Percentiles rank a stretch among this genome's conserved stretches.
These are phyloP conservation scores for Metarhizium brunneum DNA, from an alignment of 2,329 filamentous ascomycete species.

Conservation along the genomic window DNA sequence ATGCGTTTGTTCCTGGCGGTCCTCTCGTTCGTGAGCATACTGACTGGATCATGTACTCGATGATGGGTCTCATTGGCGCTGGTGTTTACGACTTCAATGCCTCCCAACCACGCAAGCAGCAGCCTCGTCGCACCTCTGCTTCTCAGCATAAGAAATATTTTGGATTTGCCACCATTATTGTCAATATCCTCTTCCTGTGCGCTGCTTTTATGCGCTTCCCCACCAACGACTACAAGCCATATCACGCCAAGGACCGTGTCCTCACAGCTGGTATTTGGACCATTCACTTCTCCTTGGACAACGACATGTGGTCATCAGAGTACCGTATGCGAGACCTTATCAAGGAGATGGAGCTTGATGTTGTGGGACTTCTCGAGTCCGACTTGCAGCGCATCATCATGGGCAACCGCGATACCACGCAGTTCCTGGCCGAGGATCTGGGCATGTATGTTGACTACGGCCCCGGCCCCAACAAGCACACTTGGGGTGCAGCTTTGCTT, in stretches of 20 bases:
- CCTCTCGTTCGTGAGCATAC: slow-evolving; percentile 88
- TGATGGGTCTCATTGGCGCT: slow-evolving; percentile 74
- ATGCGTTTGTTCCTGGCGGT: slow-evolving; percentile 93
- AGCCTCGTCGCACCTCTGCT: slow-evolving; percentile 17
- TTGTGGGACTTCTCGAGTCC: slow-evolving; percentile 87
- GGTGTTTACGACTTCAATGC: slow-evolving; percentile 68
- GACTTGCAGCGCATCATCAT: slow-evolving; percentile 98
- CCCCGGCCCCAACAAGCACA: slow-evolving; percentile 97
- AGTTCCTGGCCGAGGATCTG: slow-evolving; percentile 89
- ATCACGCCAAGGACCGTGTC: slow-evolving; percentile 79
- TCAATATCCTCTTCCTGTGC: slow-evolving; percentile 73
- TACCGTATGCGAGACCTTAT: slow-evolving; percentile 86
- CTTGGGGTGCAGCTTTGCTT: slow-evolving; percentile 85
- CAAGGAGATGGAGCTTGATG: slow-evolving; percentile 91
- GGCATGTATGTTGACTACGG: slow-evolving; percentile 99
- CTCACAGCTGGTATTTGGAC: slow-evolving; percentile 98
- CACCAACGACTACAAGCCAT: slow-evolving; percentile 80
- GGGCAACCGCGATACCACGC: slow-evolving; percentile 95
- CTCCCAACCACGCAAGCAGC: slow-evolving; percentile 33
- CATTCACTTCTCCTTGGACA: slow-evolving; percentile 94
- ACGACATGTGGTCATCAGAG: slow-evolving; percentile 98
- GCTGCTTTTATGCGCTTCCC: slow-evolving; percentile 88
- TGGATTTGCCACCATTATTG: slow-evolving; percentile 50
- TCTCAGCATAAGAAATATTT: slow-evolving; percentile 43
- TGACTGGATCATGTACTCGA: slow-evolving; percentile 87